Base-by-base conservation (phyloP, 441 rosid species). In the Erodium texanum region DNA sequence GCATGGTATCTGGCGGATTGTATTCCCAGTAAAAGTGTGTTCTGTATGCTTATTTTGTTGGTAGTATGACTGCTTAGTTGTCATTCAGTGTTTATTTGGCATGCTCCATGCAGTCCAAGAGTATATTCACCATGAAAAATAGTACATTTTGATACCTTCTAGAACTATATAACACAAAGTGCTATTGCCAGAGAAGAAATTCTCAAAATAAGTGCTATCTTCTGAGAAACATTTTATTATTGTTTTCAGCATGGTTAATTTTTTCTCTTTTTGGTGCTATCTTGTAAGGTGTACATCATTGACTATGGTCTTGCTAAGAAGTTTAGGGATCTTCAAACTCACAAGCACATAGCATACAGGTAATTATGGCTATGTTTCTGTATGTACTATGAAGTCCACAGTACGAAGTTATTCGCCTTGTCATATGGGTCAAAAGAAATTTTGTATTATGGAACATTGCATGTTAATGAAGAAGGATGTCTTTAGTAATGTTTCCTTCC, bases 251-350 rank as follows among this genome's bases (percentile, higher is more conserved):
- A 14, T 50, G 58, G 20, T 50, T 14, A 50, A 4, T 50, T 50
- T 14, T 50, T 50, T 8, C 41, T 11, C 52, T 43, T 43, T 43
- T 3, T 10, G n/a, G 52, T 43, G 52, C 11, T 43, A 43, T 43
- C 52, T 11, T 68, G 9, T 6, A 81, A 95, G 99, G 98, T 95
- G 27, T 95, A 92, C 71, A 74, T 82, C 70, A 95, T 95, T 79
- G 99, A 95, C 74, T 95, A 80, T 83, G 98, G 99, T 63, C 98
- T 95, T 72, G 98, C 95, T 36, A 95, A 95, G 84, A 95, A 92
- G 78, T 95, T 88, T 76, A 87, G 92, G 80, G 99, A 95, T 83
- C 96, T 90, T 78, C 99, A 92, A 78, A 92, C 99, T 24, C 97
- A 89, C 72, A 90, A 89, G 85, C 99, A 94, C 83, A 95, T 95